These are phyloP conservation scores for Paratinospora sagittata DNA, from an alignment of 164 flowering plant species.

Conservation along the genomic window DNA sequence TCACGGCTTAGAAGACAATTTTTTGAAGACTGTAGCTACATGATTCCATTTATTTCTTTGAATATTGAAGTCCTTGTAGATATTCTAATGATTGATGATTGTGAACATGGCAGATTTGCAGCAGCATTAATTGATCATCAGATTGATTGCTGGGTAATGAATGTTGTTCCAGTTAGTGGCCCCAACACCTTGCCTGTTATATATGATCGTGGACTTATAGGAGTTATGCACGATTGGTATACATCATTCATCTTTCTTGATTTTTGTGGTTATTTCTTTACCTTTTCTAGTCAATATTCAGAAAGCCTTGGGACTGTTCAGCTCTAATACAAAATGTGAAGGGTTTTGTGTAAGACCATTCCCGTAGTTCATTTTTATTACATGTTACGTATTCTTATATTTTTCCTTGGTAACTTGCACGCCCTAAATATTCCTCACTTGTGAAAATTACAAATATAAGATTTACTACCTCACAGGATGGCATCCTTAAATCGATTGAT, in stretches of 20 bases:
- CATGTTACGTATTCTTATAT: background rate
- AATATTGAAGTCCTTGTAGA: background rate
- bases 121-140: conserved; percentile 58
- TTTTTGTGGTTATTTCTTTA: background rate
- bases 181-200: conserved; percentile 82
- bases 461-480: too few relatives aligned
- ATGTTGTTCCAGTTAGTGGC: conserved; percentile 81
- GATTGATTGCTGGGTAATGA: conserved; percentile 77
- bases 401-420: background rate
- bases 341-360: too few relatives aligned
- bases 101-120: conserved; percentile 59
- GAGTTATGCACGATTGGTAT: conserved; percentile 93
- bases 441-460: too few relatives aligned
- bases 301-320: background rate
- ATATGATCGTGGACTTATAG: conserved; percentile 89
- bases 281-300: background rate
- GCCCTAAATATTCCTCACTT: background rate
- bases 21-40: background rate
- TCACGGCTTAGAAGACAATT: background rate
- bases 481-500: too few relatives aligned
- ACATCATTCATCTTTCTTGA: conserved; percentile 2
- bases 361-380: background rate
- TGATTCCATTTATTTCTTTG: background rate
- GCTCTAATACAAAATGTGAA: background rate
- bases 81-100: background rate